phyloP scores from a whole-genome alignment of 805 yeast genomes.

The Cyberlindnera galapagoensis region DNA sequence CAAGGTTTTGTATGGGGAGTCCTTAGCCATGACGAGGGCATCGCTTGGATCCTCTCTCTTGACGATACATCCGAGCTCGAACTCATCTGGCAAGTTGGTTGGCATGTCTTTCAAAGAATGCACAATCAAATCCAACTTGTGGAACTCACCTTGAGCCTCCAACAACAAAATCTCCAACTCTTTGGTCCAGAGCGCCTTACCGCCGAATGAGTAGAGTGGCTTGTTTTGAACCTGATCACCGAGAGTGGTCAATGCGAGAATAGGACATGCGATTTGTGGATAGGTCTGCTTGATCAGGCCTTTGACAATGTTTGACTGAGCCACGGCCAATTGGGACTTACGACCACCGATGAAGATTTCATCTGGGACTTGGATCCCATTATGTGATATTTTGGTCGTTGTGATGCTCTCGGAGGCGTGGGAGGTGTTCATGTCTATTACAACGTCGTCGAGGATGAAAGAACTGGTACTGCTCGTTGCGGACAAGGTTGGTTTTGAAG shows the following conservation, averaged over 20 bases:
- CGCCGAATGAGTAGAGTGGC: conserved; percentile 93
- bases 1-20: conserved; percentile 56
- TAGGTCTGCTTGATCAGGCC: conserved; percentile 48
- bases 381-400: conserved; percentile 8
- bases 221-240: conserved; percentile 85
- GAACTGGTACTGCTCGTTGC: conserved; percentile 16
- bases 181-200: conserved; percentile 94
- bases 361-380: conserved; percentile 22
- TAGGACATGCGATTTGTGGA: conserved; percentile 66
- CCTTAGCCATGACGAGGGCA: conserved; percentile 70
- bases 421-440: conserved; percentile 1
- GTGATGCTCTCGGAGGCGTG: conserved; percentile 6
- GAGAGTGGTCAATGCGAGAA: conserved; percentile 74
- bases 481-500: conserved; percentile 10
- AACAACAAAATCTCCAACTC: conserved; percentile 80
- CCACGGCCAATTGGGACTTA: conserved; percentile 79
- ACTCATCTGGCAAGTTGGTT: conserved; percentile 82
- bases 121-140: conserved; percentile 79
- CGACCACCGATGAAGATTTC: conserved; percentile 70
- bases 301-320: conserved; percentile 74
- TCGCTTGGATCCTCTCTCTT: conserved; percentile 91
- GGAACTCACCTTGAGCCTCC: conserved; percentile 52
- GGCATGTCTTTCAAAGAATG: conserved; percentile 94
- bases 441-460: conserved; percentile 18
- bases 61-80: conserved; percentile 81